Base-by-base conservation (phyloP, 2,329 filamentous ascomycete species). In the Aspergillus brunneoviolaceus region DNA sequence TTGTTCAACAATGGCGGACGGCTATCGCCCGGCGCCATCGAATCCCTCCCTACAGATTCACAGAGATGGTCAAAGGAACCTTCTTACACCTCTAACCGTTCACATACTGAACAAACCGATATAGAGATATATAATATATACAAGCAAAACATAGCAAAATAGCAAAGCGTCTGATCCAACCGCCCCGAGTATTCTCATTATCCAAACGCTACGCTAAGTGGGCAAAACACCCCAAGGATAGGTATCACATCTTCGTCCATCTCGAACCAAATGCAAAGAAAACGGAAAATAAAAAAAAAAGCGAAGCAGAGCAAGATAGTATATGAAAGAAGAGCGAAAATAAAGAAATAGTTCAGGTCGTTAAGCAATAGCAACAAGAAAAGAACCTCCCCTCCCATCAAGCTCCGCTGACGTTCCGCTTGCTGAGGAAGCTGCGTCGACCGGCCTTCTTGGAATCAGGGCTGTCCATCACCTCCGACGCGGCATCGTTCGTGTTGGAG, bases 351-450 rank as follows among this genome's bases (percentile, higher is more conserved):
- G 33, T 12, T 54, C 5, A 60, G 23, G 57, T 58, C 49, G 51
- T 57, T 56, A 57, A 58, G 39, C 6, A 45, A 45, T 45, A 19
- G 6, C 33, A 25, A 54, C 57, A 58, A 55, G 23, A 52, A 52
- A 57, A 52, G 10, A 21, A 19, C 21, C 25, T 5, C 12, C 11
- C 21, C 25, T 5, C 12, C 11, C 42, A 27, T 57, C 62, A 75
- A 35, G 63, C 70, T 16, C 74, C 73, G 56, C 74, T 76, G 29
- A 68, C 71, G 63, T 74, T 76, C 49, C 80, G 73, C 67, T 81
- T 77, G 55, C 74, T 75, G 61, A 83, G 70, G 65, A 84, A 76
- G 54, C 80, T 80, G 57, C 81, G 77, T 52, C 79, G 75, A 39
- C 72, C 59, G 52, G 67, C 69, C 65, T 77, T 79, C 56, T 72